These are phyloP conservation scores for Metarhizium rileyi DNA, from an alignment of 2,329 filamentous ascomycete genomes.

Conservation along the genomic window DNA sequence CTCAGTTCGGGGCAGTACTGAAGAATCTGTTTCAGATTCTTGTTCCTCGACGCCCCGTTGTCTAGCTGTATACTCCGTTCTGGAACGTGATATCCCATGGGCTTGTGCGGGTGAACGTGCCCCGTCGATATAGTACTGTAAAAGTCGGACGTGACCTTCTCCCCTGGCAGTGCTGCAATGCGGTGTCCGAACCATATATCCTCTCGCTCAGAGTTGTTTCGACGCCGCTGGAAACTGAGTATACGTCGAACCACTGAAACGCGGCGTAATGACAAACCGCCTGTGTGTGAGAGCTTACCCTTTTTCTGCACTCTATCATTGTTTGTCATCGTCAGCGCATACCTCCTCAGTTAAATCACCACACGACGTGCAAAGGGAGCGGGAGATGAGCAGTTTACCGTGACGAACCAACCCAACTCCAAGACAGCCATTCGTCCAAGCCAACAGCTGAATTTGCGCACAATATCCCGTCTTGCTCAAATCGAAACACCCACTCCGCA, in stretches of 20 bases:
- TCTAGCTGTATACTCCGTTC: slow-evolving; percentile 31
- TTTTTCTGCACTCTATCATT: too few species aligned
- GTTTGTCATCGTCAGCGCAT: slow-evolving; percentile 14
- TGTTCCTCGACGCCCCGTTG: slow-evolving; percentile 37
- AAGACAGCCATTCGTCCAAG: slow-evolving; percentile 44
- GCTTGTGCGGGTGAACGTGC: slow-evolving; percentile 36
- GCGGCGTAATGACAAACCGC: slow-evolving; percentile 43
- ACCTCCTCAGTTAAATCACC: too few species aligned
- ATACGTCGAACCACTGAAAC: slow-evolving; percentile 40
- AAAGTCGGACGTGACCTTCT: slow-evolving; percentile 33
- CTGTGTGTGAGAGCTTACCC: slow-evolving; percentile 41
- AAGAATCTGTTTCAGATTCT: slow-evolving; percentile 34
- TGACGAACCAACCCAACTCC: slow-evolving; percentile 43
- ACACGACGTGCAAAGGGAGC: background rate
- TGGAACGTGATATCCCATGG: slow-evolving; percentile 45
- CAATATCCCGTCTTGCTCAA: slow-evolving; percentile 45
- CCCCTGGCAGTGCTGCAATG: slow-evolving; percentile 35
- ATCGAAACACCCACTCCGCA: slow-evolving; percentile 45
- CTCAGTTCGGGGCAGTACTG: slow-evolving; percentile 47
- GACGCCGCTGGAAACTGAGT: slow-evolving; percentile 38
- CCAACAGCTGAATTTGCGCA: slow-evolving; percentile 43
- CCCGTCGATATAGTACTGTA: slow-evolving; percentile 39
- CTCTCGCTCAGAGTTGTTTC: slow-evolving; percentile 40
- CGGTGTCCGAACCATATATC: slow-evolving; percentile 46
- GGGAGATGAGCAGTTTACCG: slow-evolving; percentile 21